Base-by-base conservation (phyloP, 768 basidiomycete genomes). In the Leccinum subgranulosum region DNA sequence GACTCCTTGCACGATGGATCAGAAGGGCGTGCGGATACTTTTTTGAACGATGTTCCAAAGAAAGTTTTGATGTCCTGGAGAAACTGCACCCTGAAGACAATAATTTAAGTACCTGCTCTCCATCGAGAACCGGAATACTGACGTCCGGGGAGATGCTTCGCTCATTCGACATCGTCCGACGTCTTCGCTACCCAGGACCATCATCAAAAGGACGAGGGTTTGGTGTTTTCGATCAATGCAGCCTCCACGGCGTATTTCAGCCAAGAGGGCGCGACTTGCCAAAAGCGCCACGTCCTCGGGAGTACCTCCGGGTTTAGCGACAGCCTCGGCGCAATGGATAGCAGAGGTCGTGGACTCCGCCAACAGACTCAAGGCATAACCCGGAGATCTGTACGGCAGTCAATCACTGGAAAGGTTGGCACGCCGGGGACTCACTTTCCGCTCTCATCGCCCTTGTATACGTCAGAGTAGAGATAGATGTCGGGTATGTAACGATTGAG, bases 111-210 rank as follows among this genome's bases (percentile, higher is more conserved):
- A 25, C 27, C 27, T 47, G 36, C 29, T 25, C 55, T 43, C 23
- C 6, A 23, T n/a, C 9, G 31, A 36, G 33, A 36, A 33, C 21
- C 12, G 53, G 66, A n/a, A 47, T 31, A 82, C 91, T 72, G 59
- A 91, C 91, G 91, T 92, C 71, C 90, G 81, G 15, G 83, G 74
- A 11, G 91, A 93, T 17, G 93, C 85, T 64, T 89, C 86, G 4
- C 88, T 85, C 84, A 98, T 89, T 56, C 84, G 78, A 75, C 91
- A 93, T 59, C 90, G 84, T 1, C 94, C 92, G 0, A 98, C 94
- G 69, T 99, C 97, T 69, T 98, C 97, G 59, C 92, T 95, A 9
- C 97, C 97, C n/a, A 98, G 77, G 3, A 90, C 88, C 92, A 99
- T 95, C 79, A 93, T 81, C 34, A 96, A 73, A 41, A 96, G 76